Percentiles rank a stretch among this genome's conserved stretches.
Conservation (phyloP, 2,329 filamentous ascomycete genomes). For the Apiospora arundinis region DNA sequence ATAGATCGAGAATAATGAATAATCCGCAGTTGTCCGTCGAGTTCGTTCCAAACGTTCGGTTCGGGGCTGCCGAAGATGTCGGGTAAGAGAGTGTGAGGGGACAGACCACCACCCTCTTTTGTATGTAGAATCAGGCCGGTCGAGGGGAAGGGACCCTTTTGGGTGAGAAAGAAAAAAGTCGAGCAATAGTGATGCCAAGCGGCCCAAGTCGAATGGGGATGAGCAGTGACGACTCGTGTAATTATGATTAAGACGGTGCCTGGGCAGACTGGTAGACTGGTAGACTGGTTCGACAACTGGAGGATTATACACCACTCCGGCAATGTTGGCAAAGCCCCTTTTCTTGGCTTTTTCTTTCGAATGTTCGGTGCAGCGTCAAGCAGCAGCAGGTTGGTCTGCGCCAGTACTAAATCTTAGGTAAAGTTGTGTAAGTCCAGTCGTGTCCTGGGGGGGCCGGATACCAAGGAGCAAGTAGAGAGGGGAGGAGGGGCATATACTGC, state of each 20-base stretch:
- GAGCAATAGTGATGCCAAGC: neutral
- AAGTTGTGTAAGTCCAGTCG: conserved; percentile 6
- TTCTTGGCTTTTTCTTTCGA: conserved; percentile 23
- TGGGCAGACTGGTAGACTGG: conserved; percentile 5
- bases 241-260: neutral
- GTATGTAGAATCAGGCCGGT: neutral
- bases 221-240: conserved; percentile 8
- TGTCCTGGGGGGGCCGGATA: neutral
- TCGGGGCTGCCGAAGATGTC: conserved; percentile 6
- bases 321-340: conserved; percentile 11
- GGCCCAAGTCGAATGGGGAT: neutral
- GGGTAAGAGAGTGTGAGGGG: neutral
- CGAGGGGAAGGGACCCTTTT: neutral
- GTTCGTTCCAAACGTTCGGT: conserved; percentile 17
- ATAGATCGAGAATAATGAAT: conserved; percentile 5
- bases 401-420: conserved; percentile 4
- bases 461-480: neutral
- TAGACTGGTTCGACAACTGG: neutral
- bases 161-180: neutral
- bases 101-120: no score
- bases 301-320: neutral
- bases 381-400: neutral
- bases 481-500: conserved; percentile 7
- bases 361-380: conserved; percentile 22
- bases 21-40: conserved; percentile 5